These are phyloP conservation scores for Lipomyces kockii DNA, from an alignment of 805 yeast species.

Conservation along the genomic window DNA sequence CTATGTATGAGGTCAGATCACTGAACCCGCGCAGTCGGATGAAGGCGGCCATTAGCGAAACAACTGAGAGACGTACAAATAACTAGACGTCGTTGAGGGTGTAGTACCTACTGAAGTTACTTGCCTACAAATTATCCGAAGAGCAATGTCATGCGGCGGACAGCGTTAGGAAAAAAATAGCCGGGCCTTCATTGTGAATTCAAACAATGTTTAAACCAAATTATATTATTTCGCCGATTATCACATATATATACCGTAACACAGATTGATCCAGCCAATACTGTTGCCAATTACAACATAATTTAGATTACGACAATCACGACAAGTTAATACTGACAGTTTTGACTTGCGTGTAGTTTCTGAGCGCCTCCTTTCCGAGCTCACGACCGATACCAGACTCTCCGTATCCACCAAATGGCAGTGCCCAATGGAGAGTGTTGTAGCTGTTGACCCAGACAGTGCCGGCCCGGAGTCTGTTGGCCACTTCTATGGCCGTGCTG, in stretches of 20 bases:
- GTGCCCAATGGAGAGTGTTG: slow-evolving; percentile 69
- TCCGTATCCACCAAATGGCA: slow-evolving; percentile 84
- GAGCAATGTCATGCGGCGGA: no score
- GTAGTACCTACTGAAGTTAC: no score
- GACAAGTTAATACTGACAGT: slow-evolving; percentile 72
- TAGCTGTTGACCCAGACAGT: slow-evolving; percentile 90
- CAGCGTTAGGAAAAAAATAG: no score
- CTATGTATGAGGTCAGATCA: no score
- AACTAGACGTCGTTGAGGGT: no score
- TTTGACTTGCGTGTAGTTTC: slow-evolving; percentile 73
- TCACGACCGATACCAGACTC: slow-evolving; percentile 82
- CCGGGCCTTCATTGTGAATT: no score
- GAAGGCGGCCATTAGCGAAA: no score
- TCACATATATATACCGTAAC: not conserved
- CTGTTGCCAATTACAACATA: not conserved
- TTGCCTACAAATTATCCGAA: no score
- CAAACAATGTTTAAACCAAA: not conserved
- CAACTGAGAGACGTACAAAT: no score
- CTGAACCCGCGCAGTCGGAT: no score
- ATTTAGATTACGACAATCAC: slow-evolving; percentile 3
- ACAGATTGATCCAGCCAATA: not conserved
- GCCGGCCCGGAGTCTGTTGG: slow-evolving; percentile 80
- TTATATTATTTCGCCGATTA: not conserved
- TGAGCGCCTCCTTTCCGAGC: slow-evolving; percentile 73
- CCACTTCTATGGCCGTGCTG: slow-evolving; percentile 73